Evolutionary conservation across 306 rosid genomes (phyloP).

Genomic region (Cyamopsis tetragonoloba): DNA sequence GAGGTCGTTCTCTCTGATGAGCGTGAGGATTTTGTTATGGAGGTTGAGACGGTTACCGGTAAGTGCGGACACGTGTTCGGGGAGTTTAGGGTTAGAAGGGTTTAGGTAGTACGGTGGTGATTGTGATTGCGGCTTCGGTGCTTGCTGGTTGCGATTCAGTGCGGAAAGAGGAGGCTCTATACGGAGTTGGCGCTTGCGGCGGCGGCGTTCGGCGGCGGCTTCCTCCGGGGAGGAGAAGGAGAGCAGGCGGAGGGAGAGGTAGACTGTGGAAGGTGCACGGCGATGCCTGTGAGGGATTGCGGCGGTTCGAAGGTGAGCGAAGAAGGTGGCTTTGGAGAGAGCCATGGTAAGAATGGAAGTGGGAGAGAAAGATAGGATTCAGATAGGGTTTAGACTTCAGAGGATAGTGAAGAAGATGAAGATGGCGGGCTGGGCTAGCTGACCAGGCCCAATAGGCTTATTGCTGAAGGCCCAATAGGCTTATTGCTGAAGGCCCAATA

Average conservation of each 20-base stretch:
- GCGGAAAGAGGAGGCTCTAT: constrained; percentile 89
- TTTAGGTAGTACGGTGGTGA: constrained; percentile 50
- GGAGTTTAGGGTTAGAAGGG: constrained; percentile 83
- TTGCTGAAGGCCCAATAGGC: too few relatives aligned
- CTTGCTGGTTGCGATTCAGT: constrained; percentile 54
- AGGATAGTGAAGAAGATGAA: neutral
- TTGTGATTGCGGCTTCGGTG: constrained; percentile 37
- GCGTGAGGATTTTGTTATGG: constrained; percentile 69
- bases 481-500: too few relatives aligned
- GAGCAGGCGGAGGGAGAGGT: constrained; percentile 53
- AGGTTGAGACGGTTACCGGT: constrained; percentile 80
- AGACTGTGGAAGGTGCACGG: constrained; percentile 26
- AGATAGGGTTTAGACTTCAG: constrained; percentile 30
- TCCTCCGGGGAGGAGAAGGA: constrained; percentile 89
- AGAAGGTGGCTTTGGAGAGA: constrained; percentile 57
- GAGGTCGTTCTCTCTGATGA: constrained; percentile 78
- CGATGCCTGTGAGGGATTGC: constrained; percentile 26
- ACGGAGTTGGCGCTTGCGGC: constrained; percentile 95
- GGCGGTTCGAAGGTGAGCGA: constrained; percentile 47
- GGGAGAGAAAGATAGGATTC: constrained; percentile 8
- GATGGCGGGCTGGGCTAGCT: too few relatives aligned
- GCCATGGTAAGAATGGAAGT: constrained; percentile 40
- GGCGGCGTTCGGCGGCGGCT: constrained; percentile 97
- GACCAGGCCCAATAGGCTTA: too few relatives aligned
- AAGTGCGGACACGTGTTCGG: constrained; percentile 72